Evolutionary conservation across 73 alveolate genomes (phyloP), one percentile per base, ranked within the genome.

Genomic region (Paramecium bursaria): DNA sequence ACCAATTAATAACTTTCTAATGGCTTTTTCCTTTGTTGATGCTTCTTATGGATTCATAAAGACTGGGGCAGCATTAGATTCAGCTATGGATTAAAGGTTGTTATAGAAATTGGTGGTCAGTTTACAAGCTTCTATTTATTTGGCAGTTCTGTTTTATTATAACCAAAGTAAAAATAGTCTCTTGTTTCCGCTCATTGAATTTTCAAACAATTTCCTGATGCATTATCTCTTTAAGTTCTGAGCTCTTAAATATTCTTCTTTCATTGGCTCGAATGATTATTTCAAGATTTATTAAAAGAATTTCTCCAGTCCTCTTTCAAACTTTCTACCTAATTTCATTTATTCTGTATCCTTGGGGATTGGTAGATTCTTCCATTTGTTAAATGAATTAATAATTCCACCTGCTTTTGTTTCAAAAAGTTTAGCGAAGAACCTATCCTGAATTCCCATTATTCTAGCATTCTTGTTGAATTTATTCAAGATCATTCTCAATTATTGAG

Each of bases 281-380:
- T 67, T 67, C 22, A 67, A 19, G 22, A 39, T 42, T 14, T 21
- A 5, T 4, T 15, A 57, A 44, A 67, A 67, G 4, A 67, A 17
- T 4, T 25, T 42, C 1, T 67, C 82, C 6, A 67, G 30, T 0
- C 35, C 21, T 67, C 82, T 67, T 21, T 67, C 82, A 6, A 67
- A 67, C 17, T 67, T 67, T 67, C 82, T 67, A 21, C 50, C 82
- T 19, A 39, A 39, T 47, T 67, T 67, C 21, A 67, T 21, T 35
- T 31, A 31, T 67, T 67, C 82, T 21, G 53, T 67, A 39, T 67
- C 50, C 4, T 11, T 21, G 33, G 82, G 82, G 7, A 25, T 47
- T 5, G 82, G 82, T 15, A 67, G 50, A 21, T 67, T 67, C n/a
- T 67, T 67, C 82, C 82, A 67, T 67, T 67, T 67, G 22, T 67